Evolutionary conservation across 352 stramenopile species (phyloP), one percentile per base, ranked within the genome.

Genomic region (Globisporangium nodosum): DNA sequence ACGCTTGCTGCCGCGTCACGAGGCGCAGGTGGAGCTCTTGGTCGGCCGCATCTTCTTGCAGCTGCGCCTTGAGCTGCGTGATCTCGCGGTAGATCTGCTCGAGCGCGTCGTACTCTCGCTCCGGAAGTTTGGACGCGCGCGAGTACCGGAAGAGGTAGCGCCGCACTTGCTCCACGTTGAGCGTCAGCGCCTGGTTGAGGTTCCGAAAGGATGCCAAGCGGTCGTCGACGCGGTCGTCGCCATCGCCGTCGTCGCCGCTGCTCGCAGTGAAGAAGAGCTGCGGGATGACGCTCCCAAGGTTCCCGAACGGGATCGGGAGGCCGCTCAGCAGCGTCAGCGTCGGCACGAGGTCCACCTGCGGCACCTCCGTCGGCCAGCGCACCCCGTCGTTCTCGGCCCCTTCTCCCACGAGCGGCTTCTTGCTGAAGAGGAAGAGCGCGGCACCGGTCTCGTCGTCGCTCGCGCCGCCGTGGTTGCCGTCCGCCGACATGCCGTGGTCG

Each of bases 401-500:
- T 37, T 47, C 57, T 13, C 45, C 48, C 30, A 82, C 60, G 24
- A 89, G 61, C 21, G 66, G 55, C 24, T 70, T 53, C 47, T 78
- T 85, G 62, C 78, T 88, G 60, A 97, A 98, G 1, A 97, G 75
- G 66, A 99, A 98, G 3, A 99, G 72, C 21, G 92, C 96, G 16
- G 97, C 96, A 46, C 94, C 94, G 0, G 92, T 96, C 70, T 99
- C 97, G 35, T 99, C 92, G 43, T 96, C 80, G 27, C 78, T 97
- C 39, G 95, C 96, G 30, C 97, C 97, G n/a, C 97, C 97, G 71
- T 99, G 96, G 71, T 99, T 99, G 31, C 97, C 97, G 66, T 98
- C 94, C 45, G 96, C 87, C 3, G 96, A 99, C 97, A 99, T 99
- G 51, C 97, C 97, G 73, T 99, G 97, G 75, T 99, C 97, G 30